Base-by-base conservation (phyloP, 768 basidiomycete genomes). In the Macrolepiota dolichaula region DNA sequence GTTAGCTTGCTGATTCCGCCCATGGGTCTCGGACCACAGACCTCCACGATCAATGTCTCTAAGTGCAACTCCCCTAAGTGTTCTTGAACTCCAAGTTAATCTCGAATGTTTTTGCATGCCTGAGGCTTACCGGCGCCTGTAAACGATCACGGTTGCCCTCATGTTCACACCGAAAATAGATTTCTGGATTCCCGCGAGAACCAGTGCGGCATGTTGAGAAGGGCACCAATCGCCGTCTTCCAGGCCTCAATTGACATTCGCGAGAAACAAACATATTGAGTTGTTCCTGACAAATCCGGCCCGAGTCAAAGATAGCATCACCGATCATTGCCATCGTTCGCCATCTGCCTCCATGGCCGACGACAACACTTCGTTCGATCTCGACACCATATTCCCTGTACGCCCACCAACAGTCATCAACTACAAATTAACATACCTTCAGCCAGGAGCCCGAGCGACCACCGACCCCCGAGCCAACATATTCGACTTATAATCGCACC, bases 391-490 rank as follows among this genome's bases (percentile, higher is more conserved):
- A 40, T 88, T 88, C 70, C 78, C 79, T 54, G 86, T 86, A 64
- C 59, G 71, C 65, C 2, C 9, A 1, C 22, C 24, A 37, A 24
- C 25, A 11, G 27, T 17, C 44, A n/a, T 1, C 51, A 42, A 35
- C n/a, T 32, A 15, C 4, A 36, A 11, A 13, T 51, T 22, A 36
- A 36, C 24, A 50, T 55, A 55, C 57, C 62, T 40, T 64, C 66
- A 52, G 1, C 67, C 51, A 88, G 88, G 89, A 90, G 72, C 83
- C 83, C 1, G 76, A 81, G 11, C 79, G 88, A 27, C 89, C 89
- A 11, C 85, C 88, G 1, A 83, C 86, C 0, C 91, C 90, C 1
- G 78, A 82, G 67, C 80, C 88, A 2, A 88, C 87, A 0, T 64
- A 78, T 7, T 73, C 79, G 0, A 76, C 74, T 0, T 91, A 85